Base-by-base conservation (phyloP, 2,329 filamentous ascomycete species). In the Curvularia verruculosa region DNA sequence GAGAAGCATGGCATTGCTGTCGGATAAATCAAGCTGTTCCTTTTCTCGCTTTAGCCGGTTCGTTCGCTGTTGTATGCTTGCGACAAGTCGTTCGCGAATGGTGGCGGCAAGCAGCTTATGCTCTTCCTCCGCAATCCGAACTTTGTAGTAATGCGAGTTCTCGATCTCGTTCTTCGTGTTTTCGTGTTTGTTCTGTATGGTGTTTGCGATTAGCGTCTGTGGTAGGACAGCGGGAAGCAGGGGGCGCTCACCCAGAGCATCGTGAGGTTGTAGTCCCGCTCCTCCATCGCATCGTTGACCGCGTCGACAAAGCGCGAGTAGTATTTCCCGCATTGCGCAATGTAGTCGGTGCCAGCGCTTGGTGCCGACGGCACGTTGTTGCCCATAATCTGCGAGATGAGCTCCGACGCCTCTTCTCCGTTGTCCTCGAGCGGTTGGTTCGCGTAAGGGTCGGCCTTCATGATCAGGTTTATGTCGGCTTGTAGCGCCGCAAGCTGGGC, bases 401-500 rank as follows among this genome's bases (percentile, higher is more conserved):
- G 78, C 65, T 87, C 85, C 49, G 84, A 82, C 60, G 92, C 87
- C 54, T 90, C 85, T 60, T 92, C 88, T 45, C 83, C 80, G 21
- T 78, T 79, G 63, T 88, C 86, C 13, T 85, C 84, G 52, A 96
- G 82, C 47, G 91, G 87, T 58, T 86, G 85, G 59, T 87, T 82
- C 50, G 84, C 82, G 75, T 96, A 96, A 0, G 91, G 89, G 70
- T 96, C 89, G 50, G 95, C 90, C 66, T 90, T 88, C 75, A 92
- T 88, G 64, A 96, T 91, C 44, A 96, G 84, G 56, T 86, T 91
- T 78, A 93, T 92, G 76, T 96, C 93, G 63, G 91, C 88, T 78
- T 97, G 93, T n/a, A 97, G 87, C 65, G 91, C 91, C 70, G 95
- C 89, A 2, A 97, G 84, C 77, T 97, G 92, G 64, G 95, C 90